These are phyloP conservation scores for Raphidocelis subcapitata DNA, from an alignment of 139 green algal genomes.

Conservation along the genomic window DNA sequence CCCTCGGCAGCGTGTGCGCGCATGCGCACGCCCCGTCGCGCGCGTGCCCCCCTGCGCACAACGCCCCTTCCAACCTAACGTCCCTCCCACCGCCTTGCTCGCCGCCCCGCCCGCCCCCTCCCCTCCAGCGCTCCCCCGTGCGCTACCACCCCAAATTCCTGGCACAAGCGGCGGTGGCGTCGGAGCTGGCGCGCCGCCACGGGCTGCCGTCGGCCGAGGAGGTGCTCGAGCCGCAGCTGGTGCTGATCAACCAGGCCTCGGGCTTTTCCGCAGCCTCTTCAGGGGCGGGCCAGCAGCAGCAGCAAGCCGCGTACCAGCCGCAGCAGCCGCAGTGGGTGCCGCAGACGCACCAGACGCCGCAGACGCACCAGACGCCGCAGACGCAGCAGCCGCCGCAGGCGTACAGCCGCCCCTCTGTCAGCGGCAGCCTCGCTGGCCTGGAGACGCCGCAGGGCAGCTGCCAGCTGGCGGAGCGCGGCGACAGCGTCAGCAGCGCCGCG, in stretches of 20 bases:
- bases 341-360: not conserved
- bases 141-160: constrained; percentile 8
- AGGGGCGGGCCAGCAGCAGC: constrained; percentile 3
- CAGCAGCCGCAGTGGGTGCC: not conserved
- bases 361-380: not conserved
- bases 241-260: not conserved
- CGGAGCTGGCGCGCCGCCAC: not conserved
- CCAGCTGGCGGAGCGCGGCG: not conserved
- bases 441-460: not conserved
- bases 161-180: not conserved
- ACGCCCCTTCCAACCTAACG: too few species aligned
- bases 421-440: not conserved
- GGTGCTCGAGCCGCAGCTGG: constrained; percentile 9
- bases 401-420: not conserved
- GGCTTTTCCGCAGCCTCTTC: too few species aligned
- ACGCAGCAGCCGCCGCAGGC: not conserved
- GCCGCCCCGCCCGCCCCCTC: not conserved
- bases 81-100: too few species aligned
- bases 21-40: too few species aligned
- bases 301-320: not conserved
- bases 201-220: not conserved
- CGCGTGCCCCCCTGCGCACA: too few species aligned
- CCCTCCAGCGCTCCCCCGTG: constrained; percentile 1
- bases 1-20: too few species aligned
- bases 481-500: constrained; percentile 3